These are phyloP conservation scores for Phytophthora kernoviae DNA, from an alignment of 352 stramenopile species.

Conservation along the genomic window DNA sequence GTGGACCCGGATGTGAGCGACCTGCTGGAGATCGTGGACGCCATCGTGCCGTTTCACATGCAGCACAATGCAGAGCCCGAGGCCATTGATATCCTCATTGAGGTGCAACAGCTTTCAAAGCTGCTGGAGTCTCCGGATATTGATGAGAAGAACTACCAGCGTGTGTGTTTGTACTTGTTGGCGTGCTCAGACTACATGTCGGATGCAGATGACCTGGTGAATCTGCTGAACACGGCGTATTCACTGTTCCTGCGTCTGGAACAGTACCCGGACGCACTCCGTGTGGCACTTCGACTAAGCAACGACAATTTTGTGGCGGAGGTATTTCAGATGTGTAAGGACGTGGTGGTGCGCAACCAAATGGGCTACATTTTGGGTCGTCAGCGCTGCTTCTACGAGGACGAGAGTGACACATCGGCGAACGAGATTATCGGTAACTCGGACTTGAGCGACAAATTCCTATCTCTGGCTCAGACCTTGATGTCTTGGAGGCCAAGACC, in stretches of 20 bases:
- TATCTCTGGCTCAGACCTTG: conserved; percentile 97
- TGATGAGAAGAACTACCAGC: conserved; percentile 98
- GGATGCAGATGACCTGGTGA: conserved; percentile 97
- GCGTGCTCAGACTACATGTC: conserved; percentile 98
- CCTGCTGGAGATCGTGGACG: conserved; percentile 96
- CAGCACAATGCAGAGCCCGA: conserved; percentile 99
- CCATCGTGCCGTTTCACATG: conserved; percentile 99
- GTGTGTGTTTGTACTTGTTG: conserved; percentile 98
- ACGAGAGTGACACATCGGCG: conserved; percentile 89
- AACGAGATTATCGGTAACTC: conserved; percentile 98
- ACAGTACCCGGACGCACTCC: conserved; percentile 95
- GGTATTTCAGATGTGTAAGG: conserved; percentile 79
- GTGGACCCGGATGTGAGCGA: conserved; percentile 87
- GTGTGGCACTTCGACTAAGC: conserved; percentile 95
- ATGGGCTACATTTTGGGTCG: conserved; percentile 97
- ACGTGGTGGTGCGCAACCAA: conserved; percentile 81
- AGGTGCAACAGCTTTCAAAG: conserved; percentile 97
- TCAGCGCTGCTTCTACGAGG: conserved; percentile 94
- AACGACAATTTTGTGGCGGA: conserved; percentile 79
- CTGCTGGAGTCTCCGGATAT: conserved; percentile 94
- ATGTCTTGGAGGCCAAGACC: conserved; percentile 97
- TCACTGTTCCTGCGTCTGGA: conserved; percentile 95
- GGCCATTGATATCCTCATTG: conserved; percentile 99
- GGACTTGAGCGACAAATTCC: conserved; percentile 96
- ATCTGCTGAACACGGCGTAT: conserved; percentile 93